phyloP scores from a whole-genome alignment of 163 green algal species.

The Volvox carteri region DNA sequence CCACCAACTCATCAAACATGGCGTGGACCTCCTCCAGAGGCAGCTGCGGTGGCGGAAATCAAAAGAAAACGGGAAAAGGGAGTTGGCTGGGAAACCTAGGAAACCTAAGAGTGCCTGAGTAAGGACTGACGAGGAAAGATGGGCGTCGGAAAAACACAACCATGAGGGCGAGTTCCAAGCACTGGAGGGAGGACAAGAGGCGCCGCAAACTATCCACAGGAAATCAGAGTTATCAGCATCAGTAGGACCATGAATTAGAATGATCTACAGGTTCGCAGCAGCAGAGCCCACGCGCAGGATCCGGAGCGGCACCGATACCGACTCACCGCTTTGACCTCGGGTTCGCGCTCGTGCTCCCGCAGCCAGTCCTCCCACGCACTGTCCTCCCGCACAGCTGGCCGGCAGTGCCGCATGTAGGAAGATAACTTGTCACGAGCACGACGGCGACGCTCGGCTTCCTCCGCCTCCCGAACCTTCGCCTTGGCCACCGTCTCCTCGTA shows the following conservation, averaged over 20 bases:
- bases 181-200: too few relatives aligned
- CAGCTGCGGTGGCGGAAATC: slow-evolving; percentile 24
- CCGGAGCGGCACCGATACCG: too few relatives aligned
- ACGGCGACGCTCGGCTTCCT: slow-evolving; percentile 69
- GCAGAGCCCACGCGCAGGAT: too few relatives aligned
- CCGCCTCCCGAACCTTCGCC: slow-evolving; percentile 70
- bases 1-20: slow-evolving; percentile 74
- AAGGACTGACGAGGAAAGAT: too few relatives aligned
- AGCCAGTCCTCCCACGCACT: slow-evolving; percentile 82
- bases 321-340: slow-evolving; percentile 80
- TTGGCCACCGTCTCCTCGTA: slow-evolving; percentile 80
- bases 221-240: too few relatives aligned
- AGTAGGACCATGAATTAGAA: too few relatives aligned
- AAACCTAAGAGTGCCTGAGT: too few relatives aligned
- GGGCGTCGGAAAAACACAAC: too few relatives aligned
- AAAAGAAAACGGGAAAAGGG: not conserved
- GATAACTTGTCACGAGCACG: slow-evolving; percentile 75
- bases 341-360: slow-evolving; percentile 67
- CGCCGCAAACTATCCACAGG: too few relatives aligned
- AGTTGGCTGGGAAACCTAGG: too few relatives aligned
- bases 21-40: slow-evolving; percentile 58
- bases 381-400: slow-evolving; percentile 66
- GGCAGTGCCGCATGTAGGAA: slow-evolving; percentile 55
- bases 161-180: too few relatives aligned
- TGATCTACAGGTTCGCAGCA: too few relatives aligned